These are phyloP conservation scores for Astragalus membranaceus DNA, from an alignment of 306 rosid genomes.

Conservation along the genomic window DNA sequence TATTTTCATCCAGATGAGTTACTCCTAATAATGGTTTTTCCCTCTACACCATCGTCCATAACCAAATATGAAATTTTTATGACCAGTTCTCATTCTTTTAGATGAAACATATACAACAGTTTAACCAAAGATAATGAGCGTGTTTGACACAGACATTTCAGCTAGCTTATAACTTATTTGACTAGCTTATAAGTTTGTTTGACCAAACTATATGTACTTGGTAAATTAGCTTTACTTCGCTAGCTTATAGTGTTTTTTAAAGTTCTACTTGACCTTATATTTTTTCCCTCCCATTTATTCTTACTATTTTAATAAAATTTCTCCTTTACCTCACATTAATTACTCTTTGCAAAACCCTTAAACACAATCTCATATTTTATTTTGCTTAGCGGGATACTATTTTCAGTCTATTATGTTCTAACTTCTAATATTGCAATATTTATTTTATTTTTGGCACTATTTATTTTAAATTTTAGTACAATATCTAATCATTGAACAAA, in stretches of 20 bases:
- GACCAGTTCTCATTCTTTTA: background rate
- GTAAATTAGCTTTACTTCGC: background rate
- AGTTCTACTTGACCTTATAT: background rate
- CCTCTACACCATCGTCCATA: background rate
- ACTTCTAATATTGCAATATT: too few species aligned
- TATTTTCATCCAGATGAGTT: slow-evolving; percentile 6
- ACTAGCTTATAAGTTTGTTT: background rate
- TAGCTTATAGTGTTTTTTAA: background rate
- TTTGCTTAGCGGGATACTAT: too few species aligned
- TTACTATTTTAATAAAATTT: too few species aligned
- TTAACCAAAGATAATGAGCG: background rate
- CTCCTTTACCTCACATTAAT: too few species aligned
- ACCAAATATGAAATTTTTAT: background rate
- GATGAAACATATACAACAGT: background rate
- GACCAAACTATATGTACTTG: background rate
- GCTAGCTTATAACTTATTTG: background rate
- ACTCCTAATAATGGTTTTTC: slow-evolving; percentile 1
- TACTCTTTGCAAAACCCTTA: too few species aligned
- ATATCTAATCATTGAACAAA: too few species aligned
- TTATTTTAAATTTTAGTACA: too few species aligned
- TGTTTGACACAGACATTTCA: background rate
- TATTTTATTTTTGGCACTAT: too few species aligned
- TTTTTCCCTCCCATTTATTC: too few species aligned
- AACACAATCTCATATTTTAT: too few species aligned
- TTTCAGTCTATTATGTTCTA: too few species aligned